Percentiles rank a stretch among this genome's conserved stretches.
Conservation (phyloP, 768 basidiomycete genomes). For the Serendipita sp. region DNA sequence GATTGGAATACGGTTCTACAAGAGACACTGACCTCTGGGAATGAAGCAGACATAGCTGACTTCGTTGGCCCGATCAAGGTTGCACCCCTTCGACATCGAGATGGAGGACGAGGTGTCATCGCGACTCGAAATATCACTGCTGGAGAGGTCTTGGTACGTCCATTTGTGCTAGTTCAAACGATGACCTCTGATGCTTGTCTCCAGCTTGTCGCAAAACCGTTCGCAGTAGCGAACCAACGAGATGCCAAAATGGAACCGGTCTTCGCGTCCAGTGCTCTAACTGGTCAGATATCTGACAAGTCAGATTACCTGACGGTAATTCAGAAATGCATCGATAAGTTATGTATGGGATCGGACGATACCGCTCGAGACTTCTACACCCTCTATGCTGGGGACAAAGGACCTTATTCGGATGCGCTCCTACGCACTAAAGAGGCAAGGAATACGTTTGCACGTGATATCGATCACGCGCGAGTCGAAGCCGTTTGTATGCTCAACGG, state of each 20-base stretch:
- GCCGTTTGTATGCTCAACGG: background rate
- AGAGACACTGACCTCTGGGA: slow-evolving; percentile 6
- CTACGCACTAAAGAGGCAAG: background rate
- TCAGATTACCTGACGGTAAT: slow-evolving; percentile 14
- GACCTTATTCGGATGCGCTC: background rate
- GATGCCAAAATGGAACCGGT: slow-evolving; percentile 10
- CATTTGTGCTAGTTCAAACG: background rate
- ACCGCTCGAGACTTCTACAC: background rate
- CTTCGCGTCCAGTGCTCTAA: slow-evolving; percentile 16
- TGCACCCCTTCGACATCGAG: slow-evolving; percentile 9
- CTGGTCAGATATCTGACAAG: background rate
- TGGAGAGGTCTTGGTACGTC: slow-evolving; percentile 14
- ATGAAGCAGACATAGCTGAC: slow-evolving; percentile 17
- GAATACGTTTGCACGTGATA: background rate
- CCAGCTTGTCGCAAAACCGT: slow-evolving; percentile 17
- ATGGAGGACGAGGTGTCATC: slow-evolving; percentile 19
- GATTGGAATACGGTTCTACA: slow-evolving; percentile 17
- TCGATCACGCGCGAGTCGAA: slow-evolving; percentile 9
- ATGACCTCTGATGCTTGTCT: background rate
- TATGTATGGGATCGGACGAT: slow-evolving; percentile 9
- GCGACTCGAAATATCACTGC: slow-evolving; percentile 14
- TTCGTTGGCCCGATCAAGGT: slow-evolving; percentile 17
- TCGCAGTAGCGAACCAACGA: slow-evolving; percentile 13
- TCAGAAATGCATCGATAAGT: slow-evolving; percentile 10
- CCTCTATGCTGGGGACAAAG: background rate